Conservation (phyloP, 1,139 yeast species). For the Maudiozyma humilis region DNA sequence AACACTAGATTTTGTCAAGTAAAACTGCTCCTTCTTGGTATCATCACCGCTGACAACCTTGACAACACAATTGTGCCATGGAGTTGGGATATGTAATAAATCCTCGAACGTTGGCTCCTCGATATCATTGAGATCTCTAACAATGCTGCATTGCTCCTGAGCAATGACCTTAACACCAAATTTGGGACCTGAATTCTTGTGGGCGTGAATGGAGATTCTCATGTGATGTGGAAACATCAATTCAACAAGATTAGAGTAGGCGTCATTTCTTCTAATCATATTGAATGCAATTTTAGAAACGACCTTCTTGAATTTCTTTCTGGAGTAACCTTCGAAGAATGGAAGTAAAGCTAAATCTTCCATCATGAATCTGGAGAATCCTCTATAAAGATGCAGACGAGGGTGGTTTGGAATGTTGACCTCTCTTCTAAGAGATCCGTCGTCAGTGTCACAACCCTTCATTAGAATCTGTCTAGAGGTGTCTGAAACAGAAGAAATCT, state of each 20-base stretch:
- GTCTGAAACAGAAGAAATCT: conserved; percentile 32
- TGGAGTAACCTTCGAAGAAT: conserved; percentile 35
- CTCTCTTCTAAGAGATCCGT: conserved; percentile 33
- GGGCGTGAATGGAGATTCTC: conserved; percentile 55
- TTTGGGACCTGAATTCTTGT: conserved; percentile 49
- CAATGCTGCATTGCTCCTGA: conserved; percentile 37
- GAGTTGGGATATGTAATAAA: conserved; percentile 54
- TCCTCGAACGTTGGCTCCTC: conserved; percentile 39
- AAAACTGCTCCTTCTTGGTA: conserved; percentile 24
- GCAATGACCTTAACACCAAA: conserved; percentile 47
- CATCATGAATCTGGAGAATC: conserved; percentile 51
- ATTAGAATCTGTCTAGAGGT: conserved; percentile 34
- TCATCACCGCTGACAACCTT: conserved; percentile 28
- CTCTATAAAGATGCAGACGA: conserved; percentile 45
- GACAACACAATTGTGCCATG: conserved; percentile 56
- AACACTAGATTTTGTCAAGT: conserved; percentile 32
- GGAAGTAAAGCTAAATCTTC: conserved; percentile 45
- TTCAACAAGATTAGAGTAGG: conserved; percentile 55
- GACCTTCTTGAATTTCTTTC: conserved; percentile 43
- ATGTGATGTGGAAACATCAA: conserved; percentile 51
- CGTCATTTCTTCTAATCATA: conserved; percentile 58
- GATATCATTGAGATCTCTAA: conserved; percentile 32
- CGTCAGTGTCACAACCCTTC: conserved; percentile 38
- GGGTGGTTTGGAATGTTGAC: conserved; percentile 39
- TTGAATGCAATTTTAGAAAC: conserved; percentile 51